Evolutionary conservation across 2,329 filamentous ascomycete species (phyloP), one percentile per base, ranked within the genome.

Genomic region (Escovopsis sp.): DNA sequence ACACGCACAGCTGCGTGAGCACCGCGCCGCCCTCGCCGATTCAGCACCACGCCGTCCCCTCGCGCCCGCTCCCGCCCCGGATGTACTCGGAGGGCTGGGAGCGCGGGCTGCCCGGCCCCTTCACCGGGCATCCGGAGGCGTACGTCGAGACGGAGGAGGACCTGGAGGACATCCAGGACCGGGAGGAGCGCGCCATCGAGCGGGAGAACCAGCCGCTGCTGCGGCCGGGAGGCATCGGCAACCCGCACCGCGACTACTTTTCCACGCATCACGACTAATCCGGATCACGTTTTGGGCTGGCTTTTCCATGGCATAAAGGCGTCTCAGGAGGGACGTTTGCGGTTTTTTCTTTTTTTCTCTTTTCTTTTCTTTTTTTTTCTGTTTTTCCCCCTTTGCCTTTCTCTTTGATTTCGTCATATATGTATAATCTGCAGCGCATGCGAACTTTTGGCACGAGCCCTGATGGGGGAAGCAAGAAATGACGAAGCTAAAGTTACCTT

Each of bases 121-220:
- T 71, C 48, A 70, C 68, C 2, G 67, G 66, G 1, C 69, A 73
- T 41, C 68, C 70, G 3, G 68, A 73, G 51, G 62, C 63, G 45
- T 72, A 73, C 41, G 68, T 68, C 30, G 63, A 68, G 40, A 70
- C 65, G 3, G 67, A 70, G 33, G 69, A 72, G 44, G 67, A 73
- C 44, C 57, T 72, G 47, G 66, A 70, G 40, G 61, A 67, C 33
- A 67, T 72, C 33, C 56, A 66, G 45, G 68, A 71, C 45, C 64
- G 68, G 18, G 69, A 73, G 48, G 69, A 72, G 43, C 59, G 65
- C 36, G 68, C 70, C 12, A 68, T 70, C 28, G 67, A 63, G 12
- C 55, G 65, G 33, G 70, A 73, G 54, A 71, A 64, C 34, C 64
- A 70, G 47, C 70, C 70, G 5, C 55, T 74, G 36, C 57, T 74